Base-by-base conservation (phyloP, 2,329 filamentous ascomycete species). In the Exophiala calicioides region DNA sequence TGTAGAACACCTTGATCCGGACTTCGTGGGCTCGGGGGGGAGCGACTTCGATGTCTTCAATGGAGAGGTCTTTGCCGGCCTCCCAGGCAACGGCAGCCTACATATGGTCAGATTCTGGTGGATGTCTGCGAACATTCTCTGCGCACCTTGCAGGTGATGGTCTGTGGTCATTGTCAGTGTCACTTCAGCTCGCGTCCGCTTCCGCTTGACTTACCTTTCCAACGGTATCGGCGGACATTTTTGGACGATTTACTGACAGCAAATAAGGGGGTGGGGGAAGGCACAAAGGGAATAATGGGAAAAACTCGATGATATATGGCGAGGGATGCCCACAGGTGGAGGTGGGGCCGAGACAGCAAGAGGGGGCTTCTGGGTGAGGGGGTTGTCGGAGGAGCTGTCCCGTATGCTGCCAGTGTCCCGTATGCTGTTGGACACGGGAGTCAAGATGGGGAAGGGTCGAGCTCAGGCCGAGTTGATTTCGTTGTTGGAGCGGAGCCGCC, bases 51-150 rank as follows among this genome's bases (percentile, higher is more conserved):
- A 98, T 78, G 60, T 95, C 88, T 74, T 98, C 93, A 60, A 97
- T 80, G 62, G 78, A 82, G 57, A 98, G 81, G 59, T 88, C 85
- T 75, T 95, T 88, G 67, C 87, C 90, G 36, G 93, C 90, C 72
- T 90, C 91, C 93, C 93, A 98, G 68, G 93, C 93, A 56, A 98
- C 86, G 64, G 93, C 93, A 59, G 93, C 93, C 85, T 84, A 59
- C 5, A 40, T 20, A 31, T 20, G 34, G 44, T 59, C 33, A 54
- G 40, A 47, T 23, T 27, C 16, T 34, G 33, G 44, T 34, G 27
- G 20, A 29, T 2, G 31, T 27, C 15, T 13, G 24, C 34, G 32
- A n/a, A 19, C 4, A 20, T 34, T 33, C 29, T n/a, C 19, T 19
- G 9, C 35, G 34, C 16, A 79, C 78, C 73, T 93, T 91, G 82